These are phyloP conservation scores for Aschersonia sp. DNA, from an alignment of 2,329 filamentous ascomycete genomes.

Conservation along the genomic window DNA sequence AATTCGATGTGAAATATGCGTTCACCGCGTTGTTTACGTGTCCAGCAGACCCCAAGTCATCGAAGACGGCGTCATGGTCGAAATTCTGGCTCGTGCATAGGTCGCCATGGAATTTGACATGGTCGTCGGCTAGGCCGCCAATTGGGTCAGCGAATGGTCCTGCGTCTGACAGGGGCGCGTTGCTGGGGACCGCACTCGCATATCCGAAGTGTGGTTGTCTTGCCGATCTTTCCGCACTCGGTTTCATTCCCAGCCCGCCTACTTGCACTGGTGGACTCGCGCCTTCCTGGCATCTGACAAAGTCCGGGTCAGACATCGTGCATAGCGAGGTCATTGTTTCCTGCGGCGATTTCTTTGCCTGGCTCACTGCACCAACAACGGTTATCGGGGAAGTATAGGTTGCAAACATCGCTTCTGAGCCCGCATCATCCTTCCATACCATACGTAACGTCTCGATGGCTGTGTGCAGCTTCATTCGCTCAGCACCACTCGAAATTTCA, in stretches of 20 bases:
- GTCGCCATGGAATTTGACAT: neutral
- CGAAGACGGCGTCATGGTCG: constrained; percentile 37
- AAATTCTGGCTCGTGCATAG: constrained; percentile 12
- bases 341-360: neutral
- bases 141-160: neutral
- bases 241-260: neutral
- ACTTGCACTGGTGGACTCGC: neutral
- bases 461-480: constrained; percentile 17
- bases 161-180: neutral
- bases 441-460: constrained; percentile 12
- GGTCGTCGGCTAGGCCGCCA: neutral
- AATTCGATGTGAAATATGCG: constrained; percentile 50
- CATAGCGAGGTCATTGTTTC: neutral
- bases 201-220: neutral
- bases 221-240: neutral
- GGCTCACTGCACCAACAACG: neutral
- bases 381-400: neutral
- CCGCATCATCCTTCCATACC: constrained; percentile 1
- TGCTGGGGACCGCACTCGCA: neutral
- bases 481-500: constrained; percentile 15
- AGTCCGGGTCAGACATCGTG: neutral
- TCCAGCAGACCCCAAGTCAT: constrained; percentile 36
- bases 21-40: constrained; percentile 34
- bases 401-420: constrained; percentile 10
- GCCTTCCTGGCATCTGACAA: too few relatives aligned